A percentile compares a stretch with the other conserved stretches of the same genome.
phyloP scores from a whole-genome alignment of 1,284 basidiomycete genomes.

The Cystobasidium sp. region DNA sequence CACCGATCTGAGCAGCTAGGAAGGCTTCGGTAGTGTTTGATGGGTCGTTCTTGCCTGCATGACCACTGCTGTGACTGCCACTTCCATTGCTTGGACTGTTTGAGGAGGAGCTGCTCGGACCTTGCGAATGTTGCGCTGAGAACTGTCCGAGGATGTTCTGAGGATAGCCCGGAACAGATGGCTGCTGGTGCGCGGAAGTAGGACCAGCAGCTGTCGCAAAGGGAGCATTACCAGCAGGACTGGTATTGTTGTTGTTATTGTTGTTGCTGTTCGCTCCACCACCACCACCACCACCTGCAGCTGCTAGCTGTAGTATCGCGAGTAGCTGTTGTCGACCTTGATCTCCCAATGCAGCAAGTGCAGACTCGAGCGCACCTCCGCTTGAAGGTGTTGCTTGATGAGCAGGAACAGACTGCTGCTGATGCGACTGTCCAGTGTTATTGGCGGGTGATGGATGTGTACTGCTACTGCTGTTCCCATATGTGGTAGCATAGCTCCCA shows the following conservation, averaged over 20 bases:
- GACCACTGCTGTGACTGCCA: constrained; percentile 14
- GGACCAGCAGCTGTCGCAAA: not conserved
- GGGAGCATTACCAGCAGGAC: not conserved
- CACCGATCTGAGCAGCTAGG: not conserved
- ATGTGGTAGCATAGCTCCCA: too few relatives aligned
- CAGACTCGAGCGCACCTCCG: constrained; percentile 18
- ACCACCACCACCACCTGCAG: not conserved
- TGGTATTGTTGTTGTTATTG: not conserved
- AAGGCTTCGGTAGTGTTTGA: not conserved
- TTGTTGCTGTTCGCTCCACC: not conserved
- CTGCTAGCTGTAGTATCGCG: constrained; percentile 40
- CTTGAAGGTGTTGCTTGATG: not conserved
- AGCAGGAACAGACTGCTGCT: constrained; percentile 4
- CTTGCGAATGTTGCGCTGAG: not conserved
- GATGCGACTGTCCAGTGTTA: constrained; percentile 1
- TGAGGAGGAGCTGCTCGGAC: constrained; percentile 4
- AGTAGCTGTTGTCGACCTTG: constrained; percentile 38
- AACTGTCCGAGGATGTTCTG: not conserved
- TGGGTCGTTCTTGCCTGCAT: not conserved
- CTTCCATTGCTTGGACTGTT: constrained; percentile 1
- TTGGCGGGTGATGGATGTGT: not conserved
- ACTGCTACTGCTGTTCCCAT: constrained; percentile 3
- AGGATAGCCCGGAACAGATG: not conserved
- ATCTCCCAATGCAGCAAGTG: constrained; percentile 39
- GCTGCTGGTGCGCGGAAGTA: not conserved